Conservation (phyloP, 108 stramenopile species). For the Nannochloropsis salina region DNA sequence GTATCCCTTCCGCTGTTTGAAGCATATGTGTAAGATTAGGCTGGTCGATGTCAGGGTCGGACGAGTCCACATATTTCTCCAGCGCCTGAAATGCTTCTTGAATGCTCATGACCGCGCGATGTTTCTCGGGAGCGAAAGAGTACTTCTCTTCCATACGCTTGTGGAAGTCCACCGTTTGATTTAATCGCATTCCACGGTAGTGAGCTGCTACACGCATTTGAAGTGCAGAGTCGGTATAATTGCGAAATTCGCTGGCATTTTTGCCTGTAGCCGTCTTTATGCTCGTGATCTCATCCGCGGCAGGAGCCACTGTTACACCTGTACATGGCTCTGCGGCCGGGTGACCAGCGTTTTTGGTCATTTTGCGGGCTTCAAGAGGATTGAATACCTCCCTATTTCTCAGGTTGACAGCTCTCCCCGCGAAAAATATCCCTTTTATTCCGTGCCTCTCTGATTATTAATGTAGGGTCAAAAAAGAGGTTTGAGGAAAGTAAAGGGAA, state of each 20-base stretch:
- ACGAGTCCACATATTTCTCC: slow-evolving; percentile 68
- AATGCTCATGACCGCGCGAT: slow-evolving; percentile 59
- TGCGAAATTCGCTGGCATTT: background rate
- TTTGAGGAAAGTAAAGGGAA: no score
- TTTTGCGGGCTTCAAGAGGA: background rate
- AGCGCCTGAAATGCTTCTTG: slow-evolving; percentile 65
- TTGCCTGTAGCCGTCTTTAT: slow-evolving; percentile 6
- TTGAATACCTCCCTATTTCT: no score
- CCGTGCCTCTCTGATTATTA: no score
- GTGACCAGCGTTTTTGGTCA: background rate
- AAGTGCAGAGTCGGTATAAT: background rate
- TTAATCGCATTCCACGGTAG: slow-evolving; percentile 18
- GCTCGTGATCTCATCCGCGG: background rate
- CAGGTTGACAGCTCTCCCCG: no score
- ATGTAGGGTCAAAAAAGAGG: no score
- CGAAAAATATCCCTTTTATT: no score
- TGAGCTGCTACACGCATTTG: background rate
- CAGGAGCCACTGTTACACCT: background rate
- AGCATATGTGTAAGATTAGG: slow-evolving; percentile 67
- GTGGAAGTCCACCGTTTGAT: slow-evolving; percentile 19
- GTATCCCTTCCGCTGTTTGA: slow-evolving; percentile 71
- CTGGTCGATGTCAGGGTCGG: slow-evolving; percentile 67
- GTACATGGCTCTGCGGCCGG: background rate
- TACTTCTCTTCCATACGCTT: slow-evolving; percentile 64
- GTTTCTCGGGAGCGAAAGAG: slow-evolving; percentile 37